These are phyloP conservation scores for Pythium sp. DNA, from an alignment of 352 stramenopile genomes.

Conservation along the genomic window DNA sequence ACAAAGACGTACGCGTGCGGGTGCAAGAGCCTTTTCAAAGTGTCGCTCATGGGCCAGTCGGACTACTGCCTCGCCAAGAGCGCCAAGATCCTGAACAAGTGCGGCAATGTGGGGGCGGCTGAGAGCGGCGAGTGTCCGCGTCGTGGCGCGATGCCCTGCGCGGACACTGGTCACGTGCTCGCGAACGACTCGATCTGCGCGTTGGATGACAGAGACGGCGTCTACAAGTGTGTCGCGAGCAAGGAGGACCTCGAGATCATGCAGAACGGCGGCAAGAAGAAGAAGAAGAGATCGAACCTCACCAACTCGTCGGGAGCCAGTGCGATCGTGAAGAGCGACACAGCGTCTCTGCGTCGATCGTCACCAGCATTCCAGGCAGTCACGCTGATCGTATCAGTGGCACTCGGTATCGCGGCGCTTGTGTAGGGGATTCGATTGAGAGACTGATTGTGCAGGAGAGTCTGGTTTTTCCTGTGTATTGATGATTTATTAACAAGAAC, in stretches of 20 bases:
- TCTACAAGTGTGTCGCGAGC: constrained; percentile 74
- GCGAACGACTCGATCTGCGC: constrained; percentile 58
- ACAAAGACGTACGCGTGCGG: constrained; percentile 41
- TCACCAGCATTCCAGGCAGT: constrained; percentile 3
- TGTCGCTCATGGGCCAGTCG: constrained; percentile 70
- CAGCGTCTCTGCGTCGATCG: background rate
- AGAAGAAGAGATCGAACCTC: constrained; percentile 26
- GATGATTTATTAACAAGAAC: background rate
- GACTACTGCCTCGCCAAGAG: constrained; percentile 61
- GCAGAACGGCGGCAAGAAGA: constrained; percentile 41
- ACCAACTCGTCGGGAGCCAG: constrained; percentile 1
- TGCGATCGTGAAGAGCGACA: constrained; percentile 1
- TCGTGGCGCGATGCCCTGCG: constrained; percentile 51
- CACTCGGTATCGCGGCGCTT: constrained; percentile 1
- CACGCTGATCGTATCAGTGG: constrained; percentile 13
- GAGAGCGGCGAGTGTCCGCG: constrained; percentile 58
- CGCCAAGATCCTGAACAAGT: constrained; percentile 55
- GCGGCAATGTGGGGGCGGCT: constrained; percentile 48
- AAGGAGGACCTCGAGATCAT: constrained; percentile 63
- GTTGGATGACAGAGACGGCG: constrained; percentile 56
- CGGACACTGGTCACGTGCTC: constrained; percentile 52
- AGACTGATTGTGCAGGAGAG: background rate
- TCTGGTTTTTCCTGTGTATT: constrained; percentile 3
- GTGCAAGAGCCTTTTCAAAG: constrained; percentile 37
- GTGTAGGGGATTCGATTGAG: constrained; percentile 5